Conservation (phyloP, 2,329 filamentous ascomycete species). For the Curvularia sp. region DNA sequence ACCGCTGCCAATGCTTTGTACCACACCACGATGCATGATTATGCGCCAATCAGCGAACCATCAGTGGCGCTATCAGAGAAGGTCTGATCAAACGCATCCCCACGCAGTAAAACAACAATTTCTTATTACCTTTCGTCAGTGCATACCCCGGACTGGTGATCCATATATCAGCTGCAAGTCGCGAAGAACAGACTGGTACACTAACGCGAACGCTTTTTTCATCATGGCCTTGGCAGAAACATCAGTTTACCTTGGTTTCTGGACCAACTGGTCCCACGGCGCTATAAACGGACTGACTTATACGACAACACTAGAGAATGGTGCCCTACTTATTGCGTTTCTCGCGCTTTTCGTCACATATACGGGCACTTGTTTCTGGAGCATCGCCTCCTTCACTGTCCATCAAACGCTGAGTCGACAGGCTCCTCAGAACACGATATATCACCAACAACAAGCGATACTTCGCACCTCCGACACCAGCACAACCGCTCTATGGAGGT, state of each 20-base stretch:
- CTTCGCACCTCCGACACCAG: slow-evolving; percentile 43
- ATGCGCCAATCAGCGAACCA: neutral
- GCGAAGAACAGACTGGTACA: neutral
- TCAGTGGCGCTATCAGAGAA: neutral
- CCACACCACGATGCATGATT: neutral
- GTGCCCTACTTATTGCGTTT: slow-evolving; percentile 47
- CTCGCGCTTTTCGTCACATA: slow-evolving; percentile 40
- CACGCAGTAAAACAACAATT: neutral
- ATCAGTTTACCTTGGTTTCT: slow-evolving; percentile 18
- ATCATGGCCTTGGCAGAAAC: slow-evolving; percentile 1
- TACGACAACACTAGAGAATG: slow-evolving; percentile 40
- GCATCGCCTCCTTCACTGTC: slow-evolving; percentile 37
- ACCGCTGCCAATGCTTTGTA: neutral
- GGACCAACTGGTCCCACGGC: slow-evolving; percentile 32
- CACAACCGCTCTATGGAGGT: slow-evolving; percentile 28
- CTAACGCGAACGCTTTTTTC: neutral
- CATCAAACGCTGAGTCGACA: slow-evolving; percentile 31
- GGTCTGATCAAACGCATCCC: neutral
- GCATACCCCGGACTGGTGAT: neutral
- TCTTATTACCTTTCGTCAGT: neutral
- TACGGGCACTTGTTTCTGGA: slow-evolving; percentile 37
- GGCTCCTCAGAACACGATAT: slow-evolving; percentile 34
- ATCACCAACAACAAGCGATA: slow-evolving; percentile 46
- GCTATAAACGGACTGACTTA: slow-evolving; percentile 42
- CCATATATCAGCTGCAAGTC: neutral